A percentile compares a stretch with the other conserved stretches of the same genome.
These are phyloP conservation scores for Tylopilus felleus DNA, from an alignment of 768 basidiomycete species.

Conservation along the genomic window DNA sequence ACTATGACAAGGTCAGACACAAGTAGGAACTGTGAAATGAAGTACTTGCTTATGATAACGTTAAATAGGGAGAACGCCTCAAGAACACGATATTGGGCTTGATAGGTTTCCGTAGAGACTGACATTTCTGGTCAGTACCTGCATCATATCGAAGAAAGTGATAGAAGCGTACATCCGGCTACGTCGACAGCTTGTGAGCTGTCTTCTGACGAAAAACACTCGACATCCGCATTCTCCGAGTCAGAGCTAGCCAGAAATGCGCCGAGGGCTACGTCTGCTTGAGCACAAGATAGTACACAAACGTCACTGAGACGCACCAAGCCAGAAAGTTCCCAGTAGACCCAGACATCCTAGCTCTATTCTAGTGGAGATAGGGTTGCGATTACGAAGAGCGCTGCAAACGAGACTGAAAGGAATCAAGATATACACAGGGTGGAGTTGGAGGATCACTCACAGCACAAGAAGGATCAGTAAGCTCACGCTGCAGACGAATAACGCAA, in stretches of 20 bases:
- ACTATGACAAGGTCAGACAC: constrained; percentile 35
- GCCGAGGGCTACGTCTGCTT: constrained; percentile 56
- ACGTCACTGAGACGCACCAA: constrained; percentile 46
- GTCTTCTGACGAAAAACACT: constrained; percentile 65
- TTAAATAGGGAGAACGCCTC: constrained; percentile 81
- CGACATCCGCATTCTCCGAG: constrained; percentile 75
- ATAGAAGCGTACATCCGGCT: constrained; percentile 57
- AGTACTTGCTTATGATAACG: constrained; percentile 57
- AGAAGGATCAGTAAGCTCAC: constrained; percentile 66
- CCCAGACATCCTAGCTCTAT: constrained; percentile 71
- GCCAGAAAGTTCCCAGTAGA: constrained; percentile 73
- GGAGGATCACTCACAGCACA: constrained; percentile 50
- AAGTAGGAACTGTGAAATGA: not conserved
- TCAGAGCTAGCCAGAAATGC: constrained; percentile 71
- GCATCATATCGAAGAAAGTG: not conserved
- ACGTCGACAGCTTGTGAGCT: constrained; percentile 52
- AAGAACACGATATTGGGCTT: constrained; percentile 84
- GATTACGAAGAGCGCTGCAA: constrained; percentile 58
- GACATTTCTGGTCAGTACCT: constrained; percentile 5
- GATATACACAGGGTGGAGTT: not conserved
- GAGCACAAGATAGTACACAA: constrained; percentile 5
- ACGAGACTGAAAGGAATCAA: constrained; percentile 45
- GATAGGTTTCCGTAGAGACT: constrained; percentile 86
- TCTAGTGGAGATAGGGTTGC: constrained; percentile 77
- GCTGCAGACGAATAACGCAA: constrained; percentile 76